Conservation (phyloP, 306 rosid species). For the Quercus alba region DNA sequence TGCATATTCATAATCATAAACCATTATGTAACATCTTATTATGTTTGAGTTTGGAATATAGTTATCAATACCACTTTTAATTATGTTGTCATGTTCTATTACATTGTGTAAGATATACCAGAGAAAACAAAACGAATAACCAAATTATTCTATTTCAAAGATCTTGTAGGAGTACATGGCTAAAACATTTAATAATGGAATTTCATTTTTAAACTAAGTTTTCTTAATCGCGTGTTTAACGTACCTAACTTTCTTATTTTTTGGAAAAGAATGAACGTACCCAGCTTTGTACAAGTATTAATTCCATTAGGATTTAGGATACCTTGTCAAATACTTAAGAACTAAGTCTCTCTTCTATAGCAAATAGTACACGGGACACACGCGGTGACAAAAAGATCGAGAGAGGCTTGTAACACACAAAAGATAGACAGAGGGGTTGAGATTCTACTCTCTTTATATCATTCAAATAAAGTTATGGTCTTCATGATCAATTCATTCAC, state of each 20-base stretch:
- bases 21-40: too few species aligned
- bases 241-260: background rate
- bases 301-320: background rate
- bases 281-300: background rate
- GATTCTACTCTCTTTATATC: conserved; percentile 40
- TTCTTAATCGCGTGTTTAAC: background rate
- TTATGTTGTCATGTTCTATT: too few species aligned
- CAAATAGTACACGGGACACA: conserved; percentile 37
- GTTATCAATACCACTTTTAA: too few species aligned
- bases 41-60: too few species aligned
- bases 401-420: conserved; percentile 64
- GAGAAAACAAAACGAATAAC: too few species aligned
- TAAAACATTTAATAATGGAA: background rate
- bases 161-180: background rate
- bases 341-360: conserved; percentile 28
- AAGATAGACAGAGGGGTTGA: conserved; percentile 37
- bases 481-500: conserved; percentile 20
- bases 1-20: too few species aligned
- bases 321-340: conserved; percentile 31
- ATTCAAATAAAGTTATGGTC: conserved; percentile 46
- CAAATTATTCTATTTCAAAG: background rate
- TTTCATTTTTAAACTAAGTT: background rate
- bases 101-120: too few species aligned
- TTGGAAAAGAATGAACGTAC: background rate
- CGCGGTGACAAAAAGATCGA: conserved; percentile 31